Evolutionary conservation across 257 asterid genomes (phyloP), one percentile per base, ranked within the genome.

Genomic region (Salvia miltiorrhiza): DNA sequence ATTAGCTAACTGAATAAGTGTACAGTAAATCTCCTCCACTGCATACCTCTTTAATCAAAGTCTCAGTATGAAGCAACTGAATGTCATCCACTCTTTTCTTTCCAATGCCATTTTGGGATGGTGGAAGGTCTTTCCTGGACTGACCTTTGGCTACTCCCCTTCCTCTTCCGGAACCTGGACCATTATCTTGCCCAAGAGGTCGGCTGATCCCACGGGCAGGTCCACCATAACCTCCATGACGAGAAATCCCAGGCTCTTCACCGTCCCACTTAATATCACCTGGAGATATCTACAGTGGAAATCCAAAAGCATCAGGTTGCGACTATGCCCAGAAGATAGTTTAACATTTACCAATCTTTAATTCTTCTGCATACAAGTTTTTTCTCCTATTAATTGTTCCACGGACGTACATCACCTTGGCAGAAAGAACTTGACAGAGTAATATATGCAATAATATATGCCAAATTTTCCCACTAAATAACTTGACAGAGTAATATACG

Each of bases 181-280:
- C 76, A 66, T 66, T 74, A 71, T 78, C 83, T 52, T 80, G 77
- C 61, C 76, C 60, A 45, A 55, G 53, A 63, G 83, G 76, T 59
- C 79, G 79, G 72, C 70, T 73, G 69, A 75, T 74, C 70, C 80
- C 84, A 67, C 30, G 82, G 48, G 80, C 78, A 14, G 84, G 61
- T 60, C 87, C 88, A 67, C 75, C 80, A 74, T 66, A 69, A 50
- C 83, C 80, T 63, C 76, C 82, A 59, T 73, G 83, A 54, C 74
- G 81, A 73, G 84, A 74, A 40, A 81, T 65, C 48, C 83, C 82
- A 58, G 81, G 87, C 39, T 84, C 85, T 70, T 80, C 87, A 50
- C 87, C 81, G 28, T 72, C 90, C 93, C 89, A 88, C 44, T 76
- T 82, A 57, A 86, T 65, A 77, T 88, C 88, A n/a, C 78, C 81